These are phyloP conservation scores for Teratosphaeria viscida DNA, from an alignment of 2,329 filamentous ascomycete genomes.

Conservation along the genomic window DNA sequence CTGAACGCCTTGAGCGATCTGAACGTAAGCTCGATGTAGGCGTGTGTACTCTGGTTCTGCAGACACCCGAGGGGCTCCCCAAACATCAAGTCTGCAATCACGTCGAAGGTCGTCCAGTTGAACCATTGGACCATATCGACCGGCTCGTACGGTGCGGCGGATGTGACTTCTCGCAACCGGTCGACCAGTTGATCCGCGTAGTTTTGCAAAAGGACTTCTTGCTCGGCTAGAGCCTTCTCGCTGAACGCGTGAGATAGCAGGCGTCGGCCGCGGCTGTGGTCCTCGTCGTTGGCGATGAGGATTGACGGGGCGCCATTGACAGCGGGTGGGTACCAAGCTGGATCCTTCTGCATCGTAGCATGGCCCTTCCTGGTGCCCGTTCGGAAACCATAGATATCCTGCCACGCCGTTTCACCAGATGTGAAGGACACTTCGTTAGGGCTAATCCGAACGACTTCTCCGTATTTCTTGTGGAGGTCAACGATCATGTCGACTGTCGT, in stretches of 20 bases:
- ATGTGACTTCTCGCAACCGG: constrained; percentile 23
- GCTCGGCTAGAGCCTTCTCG: constrained; percentile 31
- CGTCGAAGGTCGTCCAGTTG: constrained; percentile 29
- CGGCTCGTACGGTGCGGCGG: constrained; percentile 2
- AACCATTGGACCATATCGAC: constrained; percentile 24
- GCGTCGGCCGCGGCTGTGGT: constrained; percentile 30
- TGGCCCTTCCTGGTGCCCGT: constrained; percentile 23
- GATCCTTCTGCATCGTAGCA: constrained; percentile 25
- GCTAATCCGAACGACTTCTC: constrained; percentile 32
- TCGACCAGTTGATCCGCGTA: constrained; percentile 32
- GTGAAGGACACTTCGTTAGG: constrained; percentile 36
- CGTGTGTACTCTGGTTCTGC: constrained; percentile 14
- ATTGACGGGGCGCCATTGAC: constrained; percentile 23
- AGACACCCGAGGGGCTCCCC: constrained; percentile 22
- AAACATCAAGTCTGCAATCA: constrained; percentile 18
- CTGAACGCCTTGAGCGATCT: constrained; percentile 17
- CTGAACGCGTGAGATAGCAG: constrained; percentile 33
- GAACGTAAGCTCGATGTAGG: constrained; percentile 18
- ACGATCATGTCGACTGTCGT: constrained; percentile 32
- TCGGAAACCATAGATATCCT: constrained; percentile 32
- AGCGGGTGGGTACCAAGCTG: constrained; percentile 24
- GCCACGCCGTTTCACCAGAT: constrained; percentile 32
- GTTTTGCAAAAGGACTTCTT: constrained; percentile 29
- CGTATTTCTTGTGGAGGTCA: constrained; percentile 30
- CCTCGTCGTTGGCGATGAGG: constrained; percentile 25